phyloP scores from a whole-genome alignment of 768 basidiomycete species.

The Kwoniella europaea region DNA sequence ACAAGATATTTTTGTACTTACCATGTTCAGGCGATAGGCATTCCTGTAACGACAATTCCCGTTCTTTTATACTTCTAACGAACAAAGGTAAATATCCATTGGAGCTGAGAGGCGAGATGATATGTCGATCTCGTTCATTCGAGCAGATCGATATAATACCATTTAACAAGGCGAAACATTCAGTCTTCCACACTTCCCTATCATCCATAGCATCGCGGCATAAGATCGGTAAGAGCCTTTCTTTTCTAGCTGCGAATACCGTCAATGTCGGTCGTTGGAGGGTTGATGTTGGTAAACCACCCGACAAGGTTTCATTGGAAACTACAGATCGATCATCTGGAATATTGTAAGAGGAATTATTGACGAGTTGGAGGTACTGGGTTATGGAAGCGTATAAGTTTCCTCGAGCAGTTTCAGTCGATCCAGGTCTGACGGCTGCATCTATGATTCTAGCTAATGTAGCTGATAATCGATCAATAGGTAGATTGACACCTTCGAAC shows the following conservation, averaged over 20 bases:
- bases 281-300: slow-evolving; percentile 51
- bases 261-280: slow-evolving; percentile 68
- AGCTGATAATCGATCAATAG: slow-evolving; percentile 75
- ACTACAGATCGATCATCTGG: slow-evolving; percentile 37
- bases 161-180: slow-evolving; percentile 88
- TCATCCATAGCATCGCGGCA: slow-evolving; percentile 93
- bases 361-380: slow-evolving; percentile 83
- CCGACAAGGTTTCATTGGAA: slow-evolving; percentile 54
- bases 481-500: slow-evolving; percentile 62
- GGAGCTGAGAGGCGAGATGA: slow-evolving; percentile 66
- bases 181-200: slow-evolving; percentile 94
- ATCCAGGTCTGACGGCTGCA: slow-evolving; percentile 74
- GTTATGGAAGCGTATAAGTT: slow-evolving; percentile 91
- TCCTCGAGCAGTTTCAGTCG: slow-evolving; percentile 83
- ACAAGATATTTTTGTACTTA: slow-evolving; percentile 57
- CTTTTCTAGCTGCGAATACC: slow-evolving; percentile 71
- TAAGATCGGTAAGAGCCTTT: slow-evolving; percentile 72
- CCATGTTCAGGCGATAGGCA: slow-evolving; percentile 89
- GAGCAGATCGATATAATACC: slow-evolving; percentile 75
- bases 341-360: slow-evolving; percentile 21
- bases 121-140: slow-evolving; percentile 69
- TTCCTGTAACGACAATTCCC: slow-evolving; percentile 72
- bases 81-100: slow-evolving; percentile 82
- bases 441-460: slow-evolving; percentile 77
- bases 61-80: slow-evolving; percentile 80